Evolutionary conservation across 495 filamentous ascomycete genomes (phyloP).

Genomic region (Glonium stellatum): DNA sequence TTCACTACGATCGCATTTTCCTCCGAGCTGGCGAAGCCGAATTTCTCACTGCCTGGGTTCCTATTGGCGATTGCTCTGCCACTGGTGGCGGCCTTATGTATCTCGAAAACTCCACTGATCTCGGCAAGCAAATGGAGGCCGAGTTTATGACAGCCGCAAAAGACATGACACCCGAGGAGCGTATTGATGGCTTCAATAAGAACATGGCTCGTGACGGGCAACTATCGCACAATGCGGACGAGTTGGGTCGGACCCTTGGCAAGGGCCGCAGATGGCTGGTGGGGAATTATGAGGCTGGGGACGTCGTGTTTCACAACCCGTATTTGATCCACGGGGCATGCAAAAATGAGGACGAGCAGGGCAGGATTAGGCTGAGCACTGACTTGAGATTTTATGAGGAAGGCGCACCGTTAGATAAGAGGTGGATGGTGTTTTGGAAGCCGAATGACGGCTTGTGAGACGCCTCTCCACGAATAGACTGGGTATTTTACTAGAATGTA

Average conservation of each 20-base stretch:
- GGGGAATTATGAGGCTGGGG: slow-evolving; percentile 52
- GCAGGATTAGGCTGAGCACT: slow-evolving; percentile 50
- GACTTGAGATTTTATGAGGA: slow-evolving; percentile 46
- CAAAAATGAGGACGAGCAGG: slow-evolving; percentile 49
- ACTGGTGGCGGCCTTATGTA: slow-evolving; percentile 28
- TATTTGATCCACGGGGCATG: slow-evolving; percentile 52
- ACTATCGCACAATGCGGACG: slow-evolving; percentile 18
- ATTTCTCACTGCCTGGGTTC: slow-evolving; percentile 32
- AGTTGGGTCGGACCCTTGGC: slow-evolving; percentile 14
- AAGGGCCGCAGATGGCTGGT: slow-evolving; percentile 48
- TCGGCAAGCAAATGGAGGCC: slow-evolving; percentile 25
- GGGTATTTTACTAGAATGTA: neutral
- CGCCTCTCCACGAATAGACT: neutral
- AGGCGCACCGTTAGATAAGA: slow-evolving; percentile 9
- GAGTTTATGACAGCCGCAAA: slow-evolving; percentile 24
- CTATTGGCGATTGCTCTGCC: slow-evolving; percentile 25
- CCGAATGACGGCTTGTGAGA: slow-evolving; percentile 9
- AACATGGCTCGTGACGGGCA: slow-evolving; percentile 28
- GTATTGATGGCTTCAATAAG: slow-evolving; percentile 23
- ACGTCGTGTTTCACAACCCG: slow-evolving; percentile 55
- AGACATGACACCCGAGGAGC: slow-evolving; percentile 19
- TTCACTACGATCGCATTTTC: slow-evolving; percentile 30
- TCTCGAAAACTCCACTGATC: slow-evolving; percentile 12
- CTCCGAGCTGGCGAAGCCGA: slow-evolving; percentile 25
- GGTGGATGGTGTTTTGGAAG: slow-evolving; percentile 11